Conservation (phyloP, 805 yeast species). For the Pichia kluyveri region DNA sequence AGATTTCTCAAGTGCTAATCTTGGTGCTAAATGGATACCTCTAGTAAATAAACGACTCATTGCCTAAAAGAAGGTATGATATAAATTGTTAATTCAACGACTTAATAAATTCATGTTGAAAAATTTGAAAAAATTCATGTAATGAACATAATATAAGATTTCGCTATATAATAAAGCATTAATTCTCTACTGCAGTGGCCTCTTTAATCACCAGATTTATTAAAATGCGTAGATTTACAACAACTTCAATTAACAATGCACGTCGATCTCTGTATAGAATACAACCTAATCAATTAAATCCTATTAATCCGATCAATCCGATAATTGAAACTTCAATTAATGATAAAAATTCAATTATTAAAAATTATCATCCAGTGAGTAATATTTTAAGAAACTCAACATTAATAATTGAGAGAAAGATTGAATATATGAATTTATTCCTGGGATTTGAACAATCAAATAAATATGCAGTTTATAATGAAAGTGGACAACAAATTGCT, state of each 20-base stretch:
- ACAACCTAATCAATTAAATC: too few species aligned
- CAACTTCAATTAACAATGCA: too few species aligned
- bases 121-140: too few species aligned
- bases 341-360: conserved; percentile 26
- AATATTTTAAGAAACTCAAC: conserved; percentile 70
- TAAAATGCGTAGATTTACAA: too few species aligned
- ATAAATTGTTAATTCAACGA: too few species aligned
- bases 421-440: conserved; percentile 81
- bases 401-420: conserved; percentile 75
- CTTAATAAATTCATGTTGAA: too few species aligned
- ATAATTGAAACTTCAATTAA: background rate
- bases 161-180: too few species aligned
- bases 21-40: conserved; percentile 57
- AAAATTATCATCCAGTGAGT: conserved; percentile 49
- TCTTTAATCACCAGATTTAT: too few species aligned
- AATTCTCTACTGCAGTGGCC: too few species aligned
- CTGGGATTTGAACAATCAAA: conserved; percentile 92
- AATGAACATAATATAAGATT: too few species aligned
- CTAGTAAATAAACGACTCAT: conserved; percentile 16
- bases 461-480: conserved; percentile 62
- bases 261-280: background rate
- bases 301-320: too few species aligned
- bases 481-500: conserved; percentile 68
- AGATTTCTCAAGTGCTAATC: conserved; percentile 31
- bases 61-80: too few species aligned